Evolutionary conservation across 1,284 basidiomycete genomes (phyloP).

Genomic region (Sanguinoderma infundibulare): DNA sequence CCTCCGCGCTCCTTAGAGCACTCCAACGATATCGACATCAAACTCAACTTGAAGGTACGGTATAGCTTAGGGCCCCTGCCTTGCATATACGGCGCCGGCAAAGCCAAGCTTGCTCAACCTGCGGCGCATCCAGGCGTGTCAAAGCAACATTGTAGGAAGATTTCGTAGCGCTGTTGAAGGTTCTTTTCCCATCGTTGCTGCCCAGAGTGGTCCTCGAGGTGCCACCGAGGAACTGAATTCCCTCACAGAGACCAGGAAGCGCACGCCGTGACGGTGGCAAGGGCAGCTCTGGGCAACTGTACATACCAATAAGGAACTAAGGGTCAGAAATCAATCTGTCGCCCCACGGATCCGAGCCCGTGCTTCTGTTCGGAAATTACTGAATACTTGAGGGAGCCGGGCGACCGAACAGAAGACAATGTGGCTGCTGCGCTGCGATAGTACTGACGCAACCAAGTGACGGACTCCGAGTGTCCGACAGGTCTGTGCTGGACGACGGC

Average conservation of each 20-base stretch:
- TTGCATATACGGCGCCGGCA: too few species aligned
- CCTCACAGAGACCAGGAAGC: not conserved
- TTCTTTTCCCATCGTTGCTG: not conserved
- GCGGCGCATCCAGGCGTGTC: not conserved
- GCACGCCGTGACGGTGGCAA: too few species aligned
- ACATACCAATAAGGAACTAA: too few species aligned
- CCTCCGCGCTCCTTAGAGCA: too few species aligned
- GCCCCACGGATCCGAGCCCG: not conserved
- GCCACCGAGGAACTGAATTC: not conserved
- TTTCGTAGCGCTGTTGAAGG: not conserved
- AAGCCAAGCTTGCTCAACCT: not conserved
- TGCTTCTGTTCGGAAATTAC: not conserved
- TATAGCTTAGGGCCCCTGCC: too few species aligned
- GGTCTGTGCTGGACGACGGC: too few species aligned
- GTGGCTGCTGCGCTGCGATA: too few species aligned
- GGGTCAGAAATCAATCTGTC: not conserved
- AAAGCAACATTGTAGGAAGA: not conserved
- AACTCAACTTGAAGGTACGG: too few species aligned
- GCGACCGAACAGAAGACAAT: not conserved
- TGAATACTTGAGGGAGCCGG: not conserved
- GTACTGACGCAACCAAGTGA: too few species aligned
- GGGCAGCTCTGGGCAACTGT: too few species aligned
- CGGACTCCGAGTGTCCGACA: too few species aligned
- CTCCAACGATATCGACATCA: too few species aligned
- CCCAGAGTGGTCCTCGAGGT: not conserved